Evolutionary conservation across 164 flowering plant genomes (phyloP).

Genomic region (Taxillus chinensis): DNA sequence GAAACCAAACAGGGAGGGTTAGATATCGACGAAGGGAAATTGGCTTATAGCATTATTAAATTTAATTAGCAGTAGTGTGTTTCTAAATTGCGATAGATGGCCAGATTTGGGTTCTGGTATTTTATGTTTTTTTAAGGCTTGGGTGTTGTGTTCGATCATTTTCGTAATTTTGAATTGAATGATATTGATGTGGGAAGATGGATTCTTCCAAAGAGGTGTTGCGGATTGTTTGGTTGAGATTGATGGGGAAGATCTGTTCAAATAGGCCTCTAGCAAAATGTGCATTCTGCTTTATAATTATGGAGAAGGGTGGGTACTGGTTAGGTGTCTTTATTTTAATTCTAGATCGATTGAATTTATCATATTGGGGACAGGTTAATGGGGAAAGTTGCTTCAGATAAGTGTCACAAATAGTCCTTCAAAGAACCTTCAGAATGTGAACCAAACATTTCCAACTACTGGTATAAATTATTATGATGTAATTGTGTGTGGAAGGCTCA

Average conservation of each 20-base stretch:
- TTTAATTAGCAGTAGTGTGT: no score
- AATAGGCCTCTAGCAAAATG: constrained; percentile 98
- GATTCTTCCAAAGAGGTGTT: constrained; percentile 76
- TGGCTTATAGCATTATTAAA: background rate
- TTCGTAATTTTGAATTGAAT: constrained; percentile 20
- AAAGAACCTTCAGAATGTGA: constrained; percentile 96
- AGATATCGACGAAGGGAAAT: background rate
- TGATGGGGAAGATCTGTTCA: constrained; percentile 86
- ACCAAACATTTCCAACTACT: constrained; percentile 87
- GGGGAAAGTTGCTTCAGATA: constrained; percentile 99
- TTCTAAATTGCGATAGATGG: no score
- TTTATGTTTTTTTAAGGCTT: constrained; percentile 2
- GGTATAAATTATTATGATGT: no score
- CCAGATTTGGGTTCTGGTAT: no score
- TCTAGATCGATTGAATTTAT: constrained; percentile 18
- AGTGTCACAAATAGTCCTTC: constrained; percentile 99
- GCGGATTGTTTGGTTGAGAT: constrained; percentile 65
- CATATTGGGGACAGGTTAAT: constrained; percentile 62
- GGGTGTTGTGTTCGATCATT: background rate
- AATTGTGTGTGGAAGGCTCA: no score
- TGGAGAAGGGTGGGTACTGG: constrained; percentile 99
- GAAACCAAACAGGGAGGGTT: constrained; percentile 1
- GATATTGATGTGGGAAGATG: constrained; percentile 99
- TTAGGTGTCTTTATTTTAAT: constrained; percentile 55
- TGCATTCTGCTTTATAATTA: constrained; percentile 97